Evolutionary conservation across 805 yeast genomes (phyloP).

Genomic region (Zygoascus ofunaensis): DNA sequence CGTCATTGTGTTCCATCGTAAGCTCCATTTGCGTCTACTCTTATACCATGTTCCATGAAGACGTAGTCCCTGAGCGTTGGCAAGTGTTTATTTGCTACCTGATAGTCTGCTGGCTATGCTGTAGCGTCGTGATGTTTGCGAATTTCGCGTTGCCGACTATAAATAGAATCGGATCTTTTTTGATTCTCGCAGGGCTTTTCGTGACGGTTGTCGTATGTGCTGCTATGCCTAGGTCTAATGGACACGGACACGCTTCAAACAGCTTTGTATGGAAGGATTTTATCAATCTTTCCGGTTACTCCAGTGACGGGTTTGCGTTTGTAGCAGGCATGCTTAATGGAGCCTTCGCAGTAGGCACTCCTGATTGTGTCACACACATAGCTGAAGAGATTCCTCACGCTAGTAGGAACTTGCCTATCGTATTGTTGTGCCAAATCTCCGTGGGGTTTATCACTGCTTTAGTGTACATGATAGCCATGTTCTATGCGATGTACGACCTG

Average conservation of each 20-base stretch:
- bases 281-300: constrained; percentile 53
- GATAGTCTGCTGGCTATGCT: too few species aligned
- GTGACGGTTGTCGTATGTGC: constrained; percentile 1
- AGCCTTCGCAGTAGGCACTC: constrained; percentile 59
- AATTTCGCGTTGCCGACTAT: too few species aligned
- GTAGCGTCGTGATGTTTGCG: too few species aligned
- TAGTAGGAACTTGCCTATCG: constrained; percentile 49
- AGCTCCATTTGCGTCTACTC: too few species aligned
- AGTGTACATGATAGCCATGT: constrained; percentile 28
- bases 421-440: constrained; percentile 53
- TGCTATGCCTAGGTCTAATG: too few species aligned
- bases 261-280: constrained; percentile 36
- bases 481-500: constrained; percentile 48
- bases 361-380: constrained; percentile 53
- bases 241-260: constrained; percentile 28
- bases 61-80: too few species aligned
- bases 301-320: constrained; percentile 48
- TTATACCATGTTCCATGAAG: too few species aligned
- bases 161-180: not conserved
- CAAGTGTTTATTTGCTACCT: too few species aligned
- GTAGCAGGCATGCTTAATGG: constrained; percentile 65
- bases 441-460: constrained; percentile 53
- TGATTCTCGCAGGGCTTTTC: not conserved
- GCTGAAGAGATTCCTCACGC: constrained; percentile 58
- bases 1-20: too few species aligned